Evolutionary conservation across 2,329 filamentous ascomycete genomes (phyloP), one percentile per base, ranked within the genome.

Genomic region (Penicillium aurantiogriseum): DNA sequence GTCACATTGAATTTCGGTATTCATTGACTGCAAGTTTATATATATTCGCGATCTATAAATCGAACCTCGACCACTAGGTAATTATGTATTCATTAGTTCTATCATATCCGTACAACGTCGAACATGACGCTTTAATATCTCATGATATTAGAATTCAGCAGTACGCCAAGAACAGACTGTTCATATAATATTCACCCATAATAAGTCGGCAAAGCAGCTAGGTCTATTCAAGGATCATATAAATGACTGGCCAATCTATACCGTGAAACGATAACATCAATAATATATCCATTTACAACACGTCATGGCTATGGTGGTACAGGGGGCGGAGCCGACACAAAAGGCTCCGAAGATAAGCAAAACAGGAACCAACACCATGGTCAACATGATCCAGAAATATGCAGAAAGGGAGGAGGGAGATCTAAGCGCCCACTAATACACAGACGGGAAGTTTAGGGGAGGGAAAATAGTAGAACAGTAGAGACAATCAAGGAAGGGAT

Each of bases 381-480:
- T 60, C 61, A 62, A 65, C 61, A 63, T 61, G 62, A 62, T 59
- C 60, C 61, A 53, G 57, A 58, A 62, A 66, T 61, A 67, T 65
- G 63, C 62, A 66, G 52, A 45, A 54, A 61, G 60, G 53, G 60
- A 43, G 53, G 60, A 43, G 48, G 57, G 55, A 54, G 62, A 61
- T 60, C 60, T 54, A 67, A 63, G 53, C 63, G 64, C 69, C 71
- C 71, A 73, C 63, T 74, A 74, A 74, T 73, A 75, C 71, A 74
- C 54, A 63, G 62, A 65, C 59, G 59, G 59, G 53, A 53, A 58
- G 45, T 51, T 42, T 25, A 44, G 49, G 33, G 51, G 49, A 23
- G 36, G 46, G 39, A 10, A 40, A 43, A 45, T 50, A 51, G 45
- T 50, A 40, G 49, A 52, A 54, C 63, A 62, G 59, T 62, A 63